Evolutionary conservation across 768 basidiomycete species (phyloP).

Genomic region (Mycena capillaripes): DNA sequence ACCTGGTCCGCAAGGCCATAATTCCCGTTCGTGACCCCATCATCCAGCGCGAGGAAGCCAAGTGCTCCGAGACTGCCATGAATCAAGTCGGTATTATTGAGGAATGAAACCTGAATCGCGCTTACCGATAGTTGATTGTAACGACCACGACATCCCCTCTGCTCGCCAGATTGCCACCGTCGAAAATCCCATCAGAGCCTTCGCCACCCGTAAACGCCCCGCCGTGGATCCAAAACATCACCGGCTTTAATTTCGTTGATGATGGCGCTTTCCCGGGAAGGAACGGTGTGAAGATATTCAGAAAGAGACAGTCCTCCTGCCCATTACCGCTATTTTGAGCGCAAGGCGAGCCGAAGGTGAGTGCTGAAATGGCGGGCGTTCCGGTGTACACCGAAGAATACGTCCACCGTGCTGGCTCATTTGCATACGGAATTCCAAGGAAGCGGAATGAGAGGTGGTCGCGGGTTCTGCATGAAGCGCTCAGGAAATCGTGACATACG

Average conservation of each 20-base stretch:
- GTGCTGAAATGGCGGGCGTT: constrained; percentile 42
- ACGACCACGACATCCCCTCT: constrained; percentile 54
- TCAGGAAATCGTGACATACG: neutral
- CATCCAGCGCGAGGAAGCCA: constrained; percentile 58
- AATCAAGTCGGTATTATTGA: constrained; percentile 43
- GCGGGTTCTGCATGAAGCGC: constrained; percentile 39
- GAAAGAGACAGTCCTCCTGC: constrained; percentile 61
- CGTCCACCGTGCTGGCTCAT: constrained; percentile 57
- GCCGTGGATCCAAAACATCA: constrained; percentile 67
- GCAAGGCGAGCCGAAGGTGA: constrained; percentile 50
- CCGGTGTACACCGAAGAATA: constrained; percentile 55
- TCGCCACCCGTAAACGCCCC: constrained; percentile 60
- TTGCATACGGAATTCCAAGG: constrained; percentile 64
- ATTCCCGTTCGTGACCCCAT: constrained; percentile 60
- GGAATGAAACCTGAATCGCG: constrained; percentile 48
- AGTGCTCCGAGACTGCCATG: constrained; percentile 51
- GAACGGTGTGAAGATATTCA: constrained; percentile 62
- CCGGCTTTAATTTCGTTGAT: constrained; percentile 50
- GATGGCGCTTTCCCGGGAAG: constrained; percentile 40
- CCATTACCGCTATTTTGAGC: constrained; percentile 42
- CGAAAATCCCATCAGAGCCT: constrained; percentile 55
- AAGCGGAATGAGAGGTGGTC: constrained; percentile 66
- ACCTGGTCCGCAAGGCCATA: constrained; percentile 62
- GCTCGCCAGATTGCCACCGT: constrained; percentile 60
- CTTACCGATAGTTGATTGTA: constrained; percentile 60